These are phyloP conservation scores for Agaricus blazei DNA, from an alignment of 768 basidiomycete genomes.

Conservation along the genomic window DNA sequence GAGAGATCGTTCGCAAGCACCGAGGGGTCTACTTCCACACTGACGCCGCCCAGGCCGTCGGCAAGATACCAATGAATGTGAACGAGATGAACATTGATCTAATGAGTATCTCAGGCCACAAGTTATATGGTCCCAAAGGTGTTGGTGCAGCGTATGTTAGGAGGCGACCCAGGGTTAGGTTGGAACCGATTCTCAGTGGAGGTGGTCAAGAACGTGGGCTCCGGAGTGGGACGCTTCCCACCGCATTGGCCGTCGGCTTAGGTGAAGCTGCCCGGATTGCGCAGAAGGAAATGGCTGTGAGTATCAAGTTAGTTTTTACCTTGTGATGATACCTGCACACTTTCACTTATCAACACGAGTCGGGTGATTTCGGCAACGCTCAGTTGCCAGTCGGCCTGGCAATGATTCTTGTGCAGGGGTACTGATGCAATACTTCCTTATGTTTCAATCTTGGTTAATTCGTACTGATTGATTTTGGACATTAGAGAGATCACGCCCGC, in stretches of 20 bases:
- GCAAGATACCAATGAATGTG: constrained; percentile 89
- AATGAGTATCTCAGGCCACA: constrained; percentile 96
- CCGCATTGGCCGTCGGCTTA: constrained; percentile 83
- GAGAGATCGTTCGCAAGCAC: constrained; percentile 77
- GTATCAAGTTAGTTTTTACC: constrained; percentile 28
- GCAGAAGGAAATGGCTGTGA: constrained; percentile 86
- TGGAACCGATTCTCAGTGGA: constrained; percentile 93
- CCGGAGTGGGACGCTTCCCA: constrained; percentile 90
- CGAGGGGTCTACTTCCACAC: constrained; percentile 94
- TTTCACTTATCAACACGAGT: constrained; percentile 28
- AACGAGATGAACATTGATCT: constrained; percentile 94
- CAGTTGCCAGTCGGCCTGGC: constrained; percentile 37
- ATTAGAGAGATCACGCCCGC: constrained; percentile 74
- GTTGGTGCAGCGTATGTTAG: constrained; percentile 93
- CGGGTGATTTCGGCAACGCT: constrained; percentile 32
- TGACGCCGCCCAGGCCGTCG: constrained; percentile 93
- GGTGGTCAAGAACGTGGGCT: constrained; percentile 97
- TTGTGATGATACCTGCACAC: constrained; percentile 46
- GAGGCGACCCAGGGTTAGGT: constrained; percentile 82
- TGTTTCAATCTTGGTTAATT: no score
- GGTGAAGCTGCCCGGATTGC: constrained; percentile 95
- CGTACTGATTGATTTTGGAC: constrained; percentile 15
- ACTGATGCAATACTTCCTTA: constrained; percentile 46
- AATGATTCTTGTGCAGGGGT: constrained; percentile 88
- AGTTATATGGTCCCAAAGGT: constrained; percentile 97